Percentiles rank a stretch among this genome's conserved stretches.
Evolutionary conservation across 257 asterid genomes (phyloP).

Genomic region (Agastache rugosa): DNA sequence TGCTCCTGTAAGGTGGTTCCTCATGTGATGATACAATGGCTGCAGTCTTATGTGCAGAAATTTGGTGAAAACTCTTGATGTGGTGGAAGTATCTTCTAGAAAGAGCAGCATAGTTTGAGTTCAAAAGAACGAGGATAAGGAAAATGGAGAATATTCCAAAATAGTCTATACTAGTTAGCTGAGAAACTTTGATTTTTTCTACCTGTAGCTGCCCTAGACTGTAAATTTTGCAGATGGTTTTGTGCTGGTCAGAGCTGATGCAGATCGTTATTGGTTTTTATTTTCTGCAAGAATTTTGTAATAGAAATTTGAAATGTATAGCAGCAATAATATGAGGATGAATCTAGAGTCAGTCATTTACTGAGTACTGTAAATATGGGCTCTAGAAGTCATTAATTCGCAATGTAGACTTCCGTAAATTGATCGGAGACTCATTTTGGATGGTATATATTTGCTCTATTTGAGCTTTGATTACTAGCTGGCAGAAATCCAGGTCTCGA

Average conservation of each 20-base stretch:
- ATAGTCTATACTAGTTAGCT: constrained; percentile 19
- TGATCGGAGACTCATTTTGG: constrained; percentile 17
- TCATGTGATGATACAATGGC: constrained; percentile 29
- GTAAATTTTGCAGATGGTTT: constrained; percentile 31
- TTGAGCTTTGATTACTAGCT: neutral
- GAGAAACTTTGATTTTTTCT: constrained; percentile 25
- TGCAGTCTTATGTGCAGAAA: constrained; percentile 33
- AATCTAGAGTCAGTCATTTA: constrained; percentile 11
- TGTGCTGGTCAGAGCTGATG: constrained; percentile 32
- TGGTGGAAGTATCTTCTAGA: constrained; percentile 30
- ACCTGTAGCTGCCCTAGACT: constrained; percentile 24
- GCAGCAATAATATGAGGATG: constrained; percentile 24
- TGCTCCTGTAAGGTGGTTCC: constrained; percentile 17
- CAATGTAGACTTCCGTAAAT: constrained; percentile 12
- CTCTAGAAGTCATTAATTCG: constrained; percentile 15
- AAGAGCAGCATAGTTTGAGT: constrained; percentile 28
- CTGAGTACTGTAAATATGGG: constrained; percentile 28
- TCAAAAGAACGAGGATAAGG: constrained; percentile 6
- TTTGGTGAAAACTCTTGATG: constrained; percentile 29
- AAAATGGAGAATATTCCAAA: constrained; percentile 17
- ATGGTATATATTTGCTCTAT: constrained; percentile 21
- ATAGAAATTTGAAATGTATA: constrained; percentile 25
- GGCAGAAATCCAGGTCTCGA: constrained; percentile 26
- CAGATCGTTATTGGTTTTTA: neutral
- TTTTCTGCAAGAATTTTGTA: constrained; percentile 14